These are phyloP conservation scores for Flammula alnicola DNA, from an alignment of 1,284 basidiomycete species.

Conservation along the genomic window DNA sequence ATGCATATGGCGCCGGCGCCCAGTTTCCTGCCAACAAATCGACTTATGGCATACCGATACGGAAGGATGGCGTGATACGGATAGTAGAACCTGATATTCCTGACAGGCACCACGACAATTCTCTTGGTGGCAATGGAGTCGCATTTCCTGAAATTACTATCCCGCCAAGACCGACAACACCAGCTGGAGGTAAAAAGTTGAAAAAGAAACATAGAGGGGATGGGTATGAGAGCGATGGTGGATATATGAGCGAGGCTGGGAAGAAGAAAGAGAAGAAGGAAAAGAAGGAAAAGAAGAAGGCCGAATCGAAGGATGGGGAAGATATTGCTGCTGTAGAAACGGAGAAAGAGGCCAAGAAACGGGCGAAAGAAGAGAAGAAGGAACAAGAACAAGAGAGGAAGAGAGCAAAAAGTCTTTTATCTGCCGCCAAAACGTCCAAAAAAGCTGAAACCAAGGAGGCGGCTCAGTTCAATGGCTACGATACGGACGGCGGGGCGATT, in stretches of 20 bases:
- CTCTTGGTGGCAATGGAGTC: constrained; percentile 2
- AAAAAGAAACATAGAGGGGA: constrained; percentile 45
- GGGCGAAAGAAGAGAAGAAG: constrained; percentile 33
- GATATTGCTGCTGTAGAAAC: constrained; percentile 22
- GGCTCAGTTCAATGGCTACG: constrained; percentile 30
- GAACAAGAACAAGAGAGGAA: constrained; percentile 36
- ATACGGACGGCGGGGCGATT: constrained; percentile 35
- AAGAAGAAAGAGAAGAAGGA: constrained; percentile 43
- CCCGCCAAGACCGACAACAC: constrained; percentile 32
- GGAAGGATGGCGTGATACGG: background rate
- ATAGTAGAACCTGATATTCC: constrained; percentile 1
- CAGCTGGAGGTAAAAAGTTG: constrained; percentile 32
- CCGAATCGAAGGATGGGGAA: constrained; percentile 38
- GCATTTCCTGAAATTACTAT: constrained; percentile 27
- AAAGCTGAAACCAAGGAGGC: constrained; percentile 21
- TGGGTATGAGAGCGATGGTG: constrained; percentile 60
- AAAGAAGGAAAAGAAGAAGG: constrained; percentile 40
- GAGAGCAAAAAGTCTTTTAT: constrained; percentile 50
- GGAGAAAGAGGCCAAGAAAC: constrained; percentile 24
- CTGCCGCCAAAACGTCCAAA: constrained; percentile 39
- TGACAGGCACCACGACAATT: background rate
- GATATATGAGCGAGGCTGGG: constrained; percentile 50
- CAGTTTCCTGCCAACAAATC: constrained; percentile 2
- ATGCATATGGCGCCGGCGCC: constrained; percentile 11
- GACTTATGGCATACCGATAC: background rate